Conservation (phyloP, 2,329 filamentous ascomycete species). For the Colletotrichum higginsianum region DNA sequence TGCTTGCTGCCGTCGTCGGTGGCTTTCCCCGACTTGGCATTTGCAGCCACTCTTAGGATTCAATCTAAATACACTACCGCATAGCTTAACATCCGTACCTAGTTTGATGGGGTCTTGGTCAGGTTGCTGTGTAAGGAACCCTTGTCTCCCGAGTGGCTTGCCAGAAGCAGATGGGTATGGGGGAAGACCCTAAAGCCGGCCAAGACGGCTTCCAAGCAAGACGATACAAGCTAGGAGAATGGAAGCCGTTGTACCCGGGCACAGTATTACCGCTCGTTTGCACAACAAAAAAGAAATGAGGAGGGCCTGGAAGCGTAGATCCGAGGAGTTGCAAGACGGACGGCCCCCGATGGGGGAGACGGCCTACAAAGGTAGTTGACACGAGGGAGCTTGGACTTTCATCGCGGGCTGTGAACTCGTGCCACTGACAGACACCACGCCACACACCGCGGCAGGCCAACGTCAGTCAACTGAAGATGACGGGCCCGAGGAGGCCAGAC, state of each 20-base stretch:
- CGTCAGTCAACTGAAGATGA: slow-evolving; percentile 38
- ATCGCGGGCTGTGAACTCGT: not conserved
- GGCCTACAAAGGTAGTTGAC: not conserved
- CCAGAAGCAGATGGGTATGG: slow-evolving; percentile 13
- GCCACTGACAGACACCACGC: not conserved
- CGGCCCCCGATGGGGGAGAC: not conserved
- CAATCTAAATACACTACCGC: not conserved
- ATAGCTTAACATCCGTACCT: not conserved
- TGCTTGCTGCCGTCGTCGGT: slow-evolving; percentile 26
- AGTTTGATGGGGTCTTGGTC: not conserved
- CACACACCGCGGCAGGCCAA: slow-evolving; percentile 20
- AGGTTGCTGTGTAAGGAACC: slow-evolving; percentile 17
- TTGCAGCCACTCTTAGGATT: not conserved
- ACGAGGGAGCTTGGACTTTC: slow-evolving; percentile 1
- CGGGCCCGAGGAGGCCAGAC: slow-evolving; percentile 13
- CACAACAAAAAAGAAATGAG: slow-evolving; percentile 22
- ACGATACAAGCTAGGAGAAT: slow-evolving; percentile 7
- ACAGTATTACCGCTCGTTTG: slow-evolving; percentile 5
- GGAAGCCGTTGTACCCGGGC: slow-evolving; percentile 28
- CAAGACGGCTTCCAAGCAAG: slow-evolving; percentile 10
- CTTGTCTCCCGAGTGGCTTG: slow-evolving; percentile 25
- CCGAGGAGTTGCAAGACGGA: slow-evolving; percentile 22
- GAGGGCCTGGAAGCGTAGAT: slow-evolving; percentile 30
- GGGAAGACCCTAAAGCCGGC: not conserved
- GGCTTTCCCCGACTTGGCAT: not conserved